A percentile compares a stretch with the other conserved stretches of the same genome.
Conservation (phyloP, 192 early-diverging fungal genomes). For the Coemansia aciculifera region DNA sequence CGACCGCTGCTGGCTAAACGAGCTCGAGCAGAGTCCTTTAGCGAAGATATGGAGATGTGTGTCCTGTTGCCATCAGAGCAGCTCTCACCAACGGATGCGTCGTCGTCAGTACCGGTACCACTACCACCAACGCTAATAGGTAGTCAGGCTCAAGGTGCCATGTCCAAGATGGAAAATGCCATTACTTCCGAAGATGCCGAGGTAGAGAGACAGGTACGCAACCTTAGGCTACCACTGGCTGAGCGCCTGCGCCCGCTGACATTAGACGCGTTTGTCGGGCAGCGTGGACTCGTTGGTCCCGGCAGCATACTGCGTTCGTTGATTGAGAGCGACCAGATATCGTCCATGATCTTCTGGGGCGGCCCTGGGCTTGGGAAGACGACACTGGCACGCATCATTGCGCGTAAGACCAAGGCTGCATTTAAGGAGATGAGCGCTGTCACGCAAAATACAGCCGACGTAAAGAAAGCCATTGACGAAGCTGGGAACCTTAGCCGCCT, state of each 20-base stretch:
- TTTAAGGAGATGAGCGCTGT: constrained; percentile 58
- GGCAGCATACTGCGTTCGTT: constrained; percentile 63
- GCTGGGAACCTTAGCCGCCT: constrained; percentile 60
- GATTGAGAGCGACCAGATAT: constrained; percentile 66
- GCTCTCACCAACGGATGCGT: neutral
- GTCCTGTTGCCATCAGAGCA: neutral
- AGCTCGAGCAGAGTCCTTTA: neutral
- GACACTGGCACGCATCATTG: constrained; percentile 63
- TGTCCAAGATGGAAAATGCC: neutral
- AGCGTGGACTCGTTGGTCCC: constrained; percentile 67
- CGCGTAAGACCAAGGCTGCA: constrained; percentile 28
- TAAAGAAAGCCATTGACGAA: constrained; percentile 70
- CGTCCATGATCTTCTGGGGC: constrained; percentile 83
- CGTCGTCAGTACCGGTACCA: neutral
- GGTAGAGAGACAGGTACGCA: constrained; percentile 23
- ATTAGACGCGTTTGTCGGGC: constrained; percentile 73
- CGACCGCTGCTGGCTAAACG: neutral
- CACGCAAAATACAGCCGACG: constrained; percentile 61
- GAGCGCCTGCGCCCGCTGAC: constrained; percentile 49
- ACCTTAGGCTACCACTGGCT: constrained; percentile 38
- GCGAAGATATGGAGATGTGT: neutral
- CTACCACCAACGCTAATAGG: neutral
- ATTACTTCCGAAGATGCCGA: neutral
- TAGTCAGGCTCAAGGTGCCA: neutral
- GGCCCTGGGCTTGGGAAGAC: constrained; percentile 64